phyloP scores from a whole-genome alignment of 1,284 basidiomycete species.

The Ceratobasidium sp. region DNA sequence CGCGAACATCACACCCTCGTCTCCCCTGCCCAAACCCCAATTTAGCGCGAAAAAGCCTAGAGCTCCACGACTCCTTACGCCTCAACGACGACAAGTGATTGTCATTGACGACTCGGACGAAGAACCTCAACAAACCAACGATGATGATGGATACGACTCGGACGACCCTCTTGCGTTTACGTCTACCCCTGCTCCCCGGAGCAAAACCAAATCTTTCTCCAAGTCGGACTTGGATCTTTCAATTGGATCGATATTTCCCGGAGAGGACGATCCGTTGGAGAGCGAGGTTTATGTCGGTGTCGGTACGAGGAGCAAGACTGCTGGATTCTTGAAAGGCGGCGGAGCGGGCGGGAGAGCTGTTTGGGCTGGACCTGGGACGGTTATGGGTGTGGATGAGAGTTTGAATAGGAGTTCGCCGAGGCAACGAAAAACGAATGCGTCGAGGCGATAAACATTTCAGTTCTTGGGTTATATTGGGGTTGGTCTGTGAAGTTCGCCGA shows the following conservation, averaged over 20 bases:
- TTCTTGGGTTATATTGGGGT: not conserved
- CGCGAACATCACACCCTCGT: slow-evolving; percentile 24
- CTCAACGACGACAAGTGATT: slow-evolving; percentile 35
- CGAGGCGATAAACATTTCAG: slow-evolving; percentile 18
- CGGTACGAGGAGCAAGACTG: slow-evolving; percentile 29
- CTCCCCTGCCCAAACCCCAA: slow-evolving; percentile 34
- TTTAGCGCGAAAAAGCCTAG: slow-evolving; percentile 41
- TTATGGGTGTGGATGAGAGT: slow-evolving; percentile 26
- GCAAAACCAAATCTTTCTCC: not conserved
- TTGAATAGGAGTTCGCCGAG: slow-evolving; percentile 13
- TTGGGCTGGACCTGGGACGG: slow-evolving; percentile 41
- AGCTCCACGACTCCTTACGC: slow-evolving; percentile 27
- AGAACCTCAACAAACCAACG: not conserved
- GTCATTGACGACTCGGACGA: slow-evolving; percentile 41
- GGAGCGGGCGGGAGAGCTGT: slow-evolving; percentile 39
- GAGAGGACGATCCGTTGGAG: slow-evolving; percentile 18
- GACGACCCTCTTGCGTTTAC: slow-evolving; percentile 41
- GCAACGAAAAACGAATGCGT: not conserved
- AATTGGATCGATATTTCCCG: slow-evolving; percentile 21
- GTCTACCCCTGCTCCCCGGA: slow-evolving; percentile 26
- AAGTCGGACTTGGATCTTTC: slow-evolving; percentile 23
- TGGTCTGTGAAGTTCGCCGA: not conserved
- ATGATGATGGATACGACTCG: slow-evolving; percentile 28
- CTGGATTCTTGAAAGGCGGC: slow-evolving; percentile 41
- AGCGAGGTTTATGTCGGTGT: slow-evolving; percentile 21